Percentiles rank a stretch among this genome's conserved stretches.
These are phyloP conservation scores for Colletotrichum eremochloae DNA, from an alignment of 2,329 filamentous ascomycete genomes.

Conservation along the genomic window DNA sequence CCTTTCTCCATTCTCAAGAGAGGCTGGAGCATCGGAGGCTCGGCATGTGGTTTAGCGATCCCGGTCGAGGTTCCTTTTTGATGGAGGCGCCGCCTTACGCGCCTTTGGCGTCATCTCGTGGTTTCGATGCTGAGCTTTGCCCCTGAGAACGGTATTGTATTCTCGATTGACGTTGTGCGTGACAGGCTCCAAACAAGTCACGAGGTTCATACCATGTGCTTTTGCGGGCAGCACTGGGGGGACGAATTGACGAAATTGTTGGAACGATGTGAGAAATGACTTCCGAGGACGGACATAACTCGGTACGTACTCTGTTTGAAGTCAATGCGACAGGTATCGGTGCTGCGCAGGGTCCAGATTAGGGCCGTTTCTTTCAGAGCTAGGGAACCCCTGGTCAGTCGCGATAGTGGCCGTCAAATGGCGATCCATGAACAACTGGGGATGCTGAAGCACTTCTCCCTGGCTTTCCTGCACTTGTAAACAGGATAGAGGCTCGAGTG, in stretches of 20 bases:
- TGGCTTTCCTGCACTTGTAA: conserved; percentile 4
- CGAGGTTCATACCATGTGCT: neutral
- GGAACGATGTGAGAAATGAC: conserved; percentile 23
- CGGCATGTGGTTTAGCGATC: conserved; percentile 28
- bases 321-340: conserved; percentile 16
- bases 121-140: neutral
- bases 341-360: conserved; percentile 35
- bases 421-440: conserved; percentile 26
- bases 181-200: conserved; percentile 1
- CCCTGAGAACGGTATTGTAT: neutral
- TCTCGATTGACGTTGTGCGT: neutral
- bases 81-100: conserved; percentile 25
- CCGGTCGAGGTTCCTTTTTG: conserved; percentile 1
- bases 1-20: conserved; percentile 11
- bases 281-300: conserved; percentile 8
- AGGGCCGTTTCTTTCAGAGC: conserved; percentile 33
- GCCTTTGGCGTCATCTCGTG: conserved; percentile 8
- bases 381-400: conserved; percentile 26
- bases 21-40: conserved; percentile 28
- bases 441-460: conserved; percentile 5
- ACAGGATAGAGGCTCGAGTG: neutral
- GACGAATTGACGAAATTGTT: neutral
- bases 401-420: conserved; percentile 22
- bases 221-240: neutral
- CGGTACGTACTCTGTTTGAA: conserved; percentile 14